Percentiles rank a stretch among this genome's conserved stretches.
Evolutionary conservation across 1,284 basidiomycete genomes (phyloP).

Genomic region (Cerrena zonata): DNA sequence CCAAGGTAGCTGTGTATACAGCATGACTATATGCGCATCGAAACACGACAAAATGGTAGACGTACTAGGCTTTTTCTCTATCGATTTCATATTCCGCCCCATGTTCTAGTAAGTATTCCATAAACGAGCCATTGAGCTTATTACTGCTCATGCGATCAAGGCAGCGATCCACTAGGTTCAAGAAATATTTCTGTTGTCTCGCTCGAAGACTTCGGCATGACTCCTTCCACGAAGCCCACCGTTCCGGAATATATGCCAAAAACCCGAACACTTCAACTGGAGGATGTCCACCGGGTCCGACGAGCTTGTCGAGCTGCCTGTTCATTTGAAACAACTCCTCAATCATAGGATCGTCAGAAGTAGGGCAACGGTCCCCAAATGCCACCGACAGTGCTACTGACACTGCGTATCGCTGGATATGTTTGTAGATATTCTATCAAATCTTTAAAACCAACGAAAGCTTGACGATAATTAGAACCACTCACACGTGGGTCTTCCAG

Average conservation of each 20-base stretch:
- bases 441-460: too few relatives aligned
- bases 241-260: constrained; percentile 29
- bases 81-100: neutral
- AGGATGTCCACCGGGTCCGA: constrained; percentile 28
- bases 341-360: constrained; percentile 14
- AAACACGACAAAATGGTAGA: neutral
- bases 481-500: neutral
- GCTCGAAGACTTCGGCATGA: constrained; percentile 18
- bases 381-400: constrained; percentile 26
- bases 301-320: constrained; percentile 21
- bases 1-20: neutral
- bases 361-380: constrained; percentile 28
- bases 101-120: constrained; percentile 7
- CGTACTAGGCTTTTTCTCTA: neutral
- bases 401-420: constrained; percentile 23
- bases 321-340: constrained; percentile 7
- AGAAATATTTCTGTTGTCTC: constrained; percentile 21
- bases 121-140: constrained; percentile 11
- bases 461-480: too few relatives aligned
- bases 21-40: neutral
- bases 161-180: constrained; percentile 15
- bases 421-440: neutral
- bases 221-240: constrained; percentile 30
- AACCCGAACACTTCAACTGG: constrained; percentile 31
- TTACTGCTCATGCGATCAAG: constrained; percentile 7